phyloP scores from a whole-genome alignment of 2,329 filamentous ascomycete species.

The Cyanodermella asteris region DNA sequence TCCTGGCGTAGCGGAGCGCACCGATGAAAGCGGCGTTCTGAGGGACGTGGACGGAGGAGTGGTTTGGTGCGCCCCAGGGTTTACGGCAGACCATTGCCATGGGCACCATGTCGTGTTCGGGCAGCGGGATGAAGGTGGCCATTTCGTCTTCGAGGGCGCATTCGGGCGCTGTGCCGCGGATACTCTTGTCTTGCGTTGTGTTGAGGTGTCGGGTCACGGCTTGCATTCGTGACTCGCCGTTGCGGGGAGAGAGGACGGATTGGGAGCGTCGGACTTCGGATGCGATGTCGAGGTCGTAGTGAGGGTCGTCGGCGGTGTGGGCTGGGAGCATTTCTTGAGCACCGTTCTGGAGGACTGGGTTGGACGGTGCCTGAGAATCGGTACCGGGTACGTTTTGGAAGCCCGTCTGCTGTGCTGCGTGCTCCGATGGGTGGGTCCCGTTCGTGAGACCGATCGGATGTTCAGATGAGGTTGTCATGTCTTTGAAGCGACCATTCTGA shows the following conservation, averaged over 20 bases:
- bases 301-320: conserved; percentile 35
- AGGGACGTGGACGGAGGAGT: conserved; percentile 38
- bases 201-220: conserved; percentile 44
- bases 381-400: too few species aligned
- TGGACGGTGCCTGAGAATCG: too few species aligned
- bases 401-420: too few species aligned
- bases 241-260: conserved; percentile 27
- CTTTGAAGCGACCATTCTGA: too few species aligned
- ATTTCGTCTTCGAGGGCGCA: conserved; percentile 32
- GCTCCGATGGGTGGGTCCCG: too few species aligned
- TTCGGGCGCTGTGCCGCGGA: conserved; percentile 33
- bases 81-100: conserved; percentile 51
- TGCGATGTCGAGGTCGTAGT: conserved; percentile 41
- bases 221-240: conserved; percentile 31
- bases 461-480: too few species aligned
- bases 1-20: conserved; percentile 40
- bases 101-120: conserved; percentile 34
- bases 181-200: conserved; percentile 27
- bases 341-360: conserved; percentile 2
- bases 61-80: conserved; percentile 42
- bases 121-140: conserved; percentile 41
- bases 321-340: conserved; percentile 21
- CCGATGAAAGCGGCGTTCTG: conserved; percentile 60
- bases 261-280: conserved; percentile 42
- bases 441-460: too few species aligned